Percentiles rank a stretch among this genome's conserved stretches.
phyloP scores from a whole-genome alignment of 2,329 filamentous ascomycete species.

The Diplodia corticola region DNA sequence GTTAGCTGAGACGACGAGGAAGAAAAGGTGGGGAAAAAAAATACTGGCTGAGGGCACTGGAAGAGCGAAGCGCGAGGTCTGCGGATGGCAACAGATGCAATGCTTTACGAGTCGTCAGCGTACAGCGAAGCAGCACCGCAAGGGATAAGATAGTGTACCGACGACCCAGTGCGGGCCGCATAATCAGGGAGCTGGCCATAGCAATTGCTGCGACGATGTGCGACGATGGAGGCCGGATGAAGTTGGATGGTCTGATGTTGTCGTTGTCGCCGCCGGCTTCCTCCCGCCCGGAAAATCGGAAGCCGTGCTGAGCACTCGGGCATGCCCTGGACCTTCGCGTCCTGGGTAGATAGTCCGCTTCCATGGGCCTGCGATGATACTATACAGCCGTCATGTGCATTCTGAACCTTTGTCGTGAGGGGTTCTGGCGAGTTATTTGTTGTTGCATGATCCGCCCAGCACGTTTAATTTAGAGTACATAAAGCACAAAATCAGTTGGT shows the following conservation, averaged over 20 bases:
- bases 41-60: background rate
- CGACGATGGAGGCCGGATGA: background rate
- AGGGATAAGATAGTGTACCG: background rate
- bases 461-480: background rate
- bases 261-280: background rate
- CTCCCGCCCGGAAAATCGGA: background rate
- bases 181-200: background rate
- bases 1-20: background rate
- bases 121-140: background rate
- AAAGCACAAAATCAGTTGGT: fast-evolving
- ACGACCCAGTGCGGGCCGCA: background rate
- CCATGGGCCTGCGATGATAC: too few relatives aligned
- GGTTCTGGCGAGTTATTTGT: too few relatives aligned
- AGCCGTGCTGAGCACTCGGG: too few relatives aligned
- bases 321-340: too few relatives aligned
- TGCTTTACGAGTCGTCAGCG: background rate
- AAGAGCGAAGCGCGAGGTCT: background rate
- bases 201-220: too few relatives aligned
- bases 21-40: background rate
- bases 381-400: too few relatives aligned
- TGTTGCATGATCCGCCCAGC: background rate
- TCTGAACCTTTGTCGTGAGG: too few relatives aligned
- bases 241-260: background rate
- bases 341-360: too few relatives aligned
- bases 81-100: background rate